Base-by-base conservation (phyloP, 495 filamentous ascomycete genomes). In the Tuber umbilicatum region DNA sequence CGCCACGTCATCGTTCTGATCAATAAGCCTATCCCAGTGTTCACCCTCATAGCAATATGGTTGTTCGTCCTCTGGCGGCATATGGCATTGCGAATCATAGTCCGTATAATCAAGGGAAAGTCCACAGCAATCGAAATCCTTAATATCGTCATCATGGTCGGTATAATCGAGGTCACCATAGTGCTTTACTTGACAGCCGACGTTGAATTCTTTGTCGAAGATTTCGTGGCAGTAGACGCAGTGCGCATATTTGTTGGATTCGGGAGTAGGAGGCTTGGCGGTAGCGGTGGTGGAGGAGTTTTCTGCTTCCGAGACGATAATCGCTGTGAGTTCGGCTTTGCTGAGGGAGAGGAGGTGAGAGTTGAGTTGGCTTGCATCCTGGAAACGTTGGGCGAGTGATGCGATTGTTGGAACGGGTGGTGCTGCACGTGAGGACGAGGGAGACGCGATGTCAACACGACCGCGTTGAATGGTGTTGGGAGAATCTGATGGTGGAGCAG, bases 181-280 rank as follows among this genome's bases (percentile, higher is more conserved):
- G n/a, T 77, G 75, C 43, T 72, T 42, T 19, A 77, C 45, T 17
- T 35, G 38, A 16, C 75, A 77, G 4, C 75, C 75, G 31, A 68
- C 55, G 55, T 71, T 72, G 38, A 55, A 72, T n/a, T 37, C n/a
- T 47, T 55, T 72, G 42, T 77, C 73, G 6, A 75, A 76, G 60
- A 76, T 76, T 19, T 77, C 47, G 39, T 77, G 75, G 60, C 75
- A 77, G 55, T 77, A 77, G 17, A 77, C 75, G 27, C 75, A 77
- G 39, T 77, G 75, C 12, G 75, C 75, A 37, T 64, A 64, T 64
- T 35, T 64, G 55, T 35, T 64, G 27, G 27, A 35, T 64, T 64
- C 55, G 55, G 27, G 50, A 7, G 50, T n/a, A 10, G 50, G n/a
- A 10, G 50, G 10, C 23, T 12, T 47, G 19, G 45, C 6, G 45